Percentiles rank a stretch among this genome's conserved stretches.
phyloP scores from a whole-genome alignment of 2,329 filamentous ascomycete genomes.

The Fusarium torulosum region DNA sequence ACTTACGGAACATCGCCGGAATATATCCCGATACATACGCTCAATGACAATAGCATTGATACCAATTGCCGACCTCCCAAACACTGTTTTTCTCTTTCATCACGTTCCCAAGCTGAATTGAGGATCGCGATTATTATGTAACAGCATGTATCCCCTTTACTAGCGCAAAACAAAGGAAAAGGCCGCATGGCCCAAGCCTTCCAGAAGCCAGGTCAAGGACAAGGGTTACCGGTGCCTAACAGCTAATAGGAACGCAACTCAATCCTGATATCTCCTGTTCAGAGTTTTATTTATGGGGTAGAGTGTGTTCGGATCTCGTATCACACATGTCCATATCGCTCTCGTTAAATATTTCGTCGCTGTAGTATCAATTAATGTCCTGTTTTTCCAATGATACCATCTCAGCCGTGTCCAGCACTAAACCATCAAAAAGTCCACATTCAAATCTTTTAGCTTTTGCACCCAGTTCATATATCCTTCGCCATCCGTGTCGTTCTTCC shows the following conservation, averaged over 20 bases:
- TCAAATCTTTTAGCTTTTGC: constrained; percentile 56
- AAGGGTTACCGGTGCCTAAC: constrained; percentile 16
- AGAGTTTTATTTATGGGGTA: neutral
- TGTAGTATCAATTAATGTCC: constrained; percentile 38
- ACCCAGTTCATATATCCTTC: constrained; percentile 55
- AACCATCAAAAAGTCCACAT: constrained; percentile 54
- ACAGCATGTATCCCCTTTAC: neutral
- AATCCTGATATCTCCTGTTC: neutral
- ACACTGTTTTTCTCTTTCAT: neutral
- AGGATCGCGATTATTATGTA: neutral
- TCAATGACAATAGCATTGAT: neutral
- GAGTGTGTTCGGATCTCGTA: neutral
- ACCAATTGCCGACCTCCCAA: neutral
- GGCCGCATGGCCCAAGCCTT: constrained; percentile 33
- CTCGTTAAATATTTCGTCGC: constrained; percentile 16
- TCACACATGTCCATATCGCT: constrained; percentile 11
- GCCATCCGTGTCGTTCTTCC: constrained; percentile 53
- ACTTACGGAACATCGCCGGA: neutral
- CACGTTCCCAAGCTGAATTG: too few relatives aligned
- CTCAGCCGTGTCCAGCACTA: constrained; percentile 17
- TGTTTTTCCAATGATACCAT: constrained; percentile 36
- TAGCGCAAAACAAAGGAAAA: constrained; percentile 2
- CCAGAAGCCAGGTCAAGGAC: constrained; percentile 7
- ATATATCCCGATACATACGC: neutral
- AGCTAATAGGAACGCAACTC: neutral